A percentile compares a stretch with the other conserved stretches of the same genome.
Evolutionary conservation across 768 basidiomycete genomes (phyloP).

Genomic region (Paxillus rubicundulus): DNA sequence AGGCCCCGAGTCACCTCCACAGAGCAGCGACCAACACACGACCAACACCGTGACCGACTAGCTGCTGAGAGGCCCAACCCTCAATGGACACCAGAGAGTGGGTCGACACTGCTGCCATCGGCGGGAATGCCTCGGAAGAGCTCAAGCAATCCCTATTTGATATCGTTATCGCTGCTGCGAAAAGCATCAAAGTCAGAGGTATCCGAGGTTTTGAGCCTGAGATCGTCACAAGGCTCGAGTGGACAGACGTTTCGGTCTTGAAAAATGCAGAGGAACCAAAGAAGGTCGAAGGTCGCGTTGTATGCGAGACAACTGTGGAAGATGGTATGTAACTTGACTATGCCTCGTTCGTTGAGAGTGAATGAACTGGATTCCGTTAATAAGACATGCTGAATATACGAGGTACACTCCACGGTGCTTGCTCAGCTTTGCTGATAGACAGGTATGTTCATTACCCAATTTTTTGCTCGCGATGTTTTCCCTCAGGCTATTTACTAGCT

Average conservation of each 20-base stretch:
- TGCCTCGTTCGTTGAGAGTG: constrained; percentile 1
- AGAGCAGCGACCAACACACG: too few species aligned
- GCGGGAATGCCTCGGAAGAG: constrained; percentile 27
- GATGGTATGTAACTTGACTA: constrained; percentile 35
- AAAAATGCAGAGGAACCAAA: constrained; percentile 44
- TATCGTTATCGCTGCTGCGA: constrained; percentile 10
- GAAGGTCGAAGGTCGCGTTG: constrained; percentile 44
- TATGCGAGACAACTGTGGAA: constrained; percentile 41
- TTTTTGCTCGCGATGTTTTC: not conserved
- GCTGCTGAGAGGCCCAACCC: not conserved
- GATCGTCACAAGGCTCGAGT: constrained; percentile 25
- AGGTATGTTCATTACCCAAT: constrained; percentile 33
- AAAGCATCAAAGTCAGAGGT: constrained; percentile 6
- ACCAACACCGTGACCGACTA: not conserved
- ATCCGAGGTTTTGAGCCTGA: constrained; percentile 22
- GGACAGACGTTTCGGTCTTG: constrained; percentile 42
- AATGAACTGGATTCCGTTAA: not conserved
- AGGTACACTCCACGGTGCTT: constrained; percentile 52
- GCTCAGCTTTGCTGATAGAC: constrained; percentile 53
- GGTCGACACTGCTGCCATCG: constrained; percentile 21
- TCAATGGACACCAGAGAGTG: constrained; percentile 12
- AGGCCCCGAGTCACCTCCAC: too few species aligned
- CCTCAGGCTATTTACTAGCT: constrained; percentile 30
- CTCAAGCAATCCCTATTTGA: constrained; percentile 28
- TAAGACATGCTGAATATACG: constrained; percentile 54